Percentiles rank a stretch among this genome's conserved stretches.
phyloP scores from a whole-genome alignment of 371 early-diverging fungal genomes.

The Mortierella polycephala region DNA sequence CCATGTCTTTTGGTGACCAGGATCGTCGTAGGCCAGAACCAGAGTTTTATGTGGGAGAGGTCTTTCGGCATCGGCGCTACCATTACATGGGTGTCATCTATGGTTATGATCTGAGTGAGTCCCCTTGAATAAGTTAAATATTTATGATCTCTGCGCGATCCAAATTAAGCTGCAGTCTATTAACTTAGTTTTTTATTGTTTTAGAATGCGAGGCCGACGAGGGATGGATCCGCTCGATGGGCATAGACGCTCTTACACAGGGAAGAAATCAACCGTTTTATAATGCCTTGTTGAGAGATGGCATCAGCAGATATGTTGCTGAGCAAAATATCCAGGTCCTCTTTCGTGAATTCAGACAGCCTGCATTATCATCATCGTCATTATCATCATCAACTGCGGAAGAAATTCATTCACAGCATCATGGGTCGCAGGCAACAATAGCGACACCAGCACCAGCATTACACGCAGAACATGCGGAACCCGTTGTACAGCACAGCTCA shows the following conservation, averaged over 20 bases:
- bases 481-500: too few relatives aligned
- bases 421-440: background rate
- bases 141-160: background rate
- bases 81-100: conserved; percentile 50
- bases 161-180: background rate
- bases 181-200: background rate
- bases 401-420: conserved; percentile 4
- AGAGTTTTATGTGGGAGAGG: conserved; percentile 52
- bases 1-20: conserved; percentile 11
- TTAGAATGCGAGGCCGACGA: conserved; percentile 45
- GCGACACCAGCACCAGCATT: background rate
- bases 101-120: conserved; percentile 53
- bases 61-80: conserved; percentile 40
- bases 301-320: conserved; percentile 41
- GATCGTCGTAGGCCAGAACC: conserved; percentile 39
- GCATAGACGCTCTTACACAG: conserved; percentile 21
- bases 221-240: conserved; percentile 41
- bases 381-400: conserved; percentile 4
- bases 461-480: background rate
- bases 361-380: background rate
- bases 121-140: background rate
- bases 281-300: conserved; percentile 40
- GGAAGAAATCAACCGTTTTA: conserved; percentile 53
- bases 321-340: conserved; percentile 51
- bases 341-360: conserved; percentile 22